phyloP scores from a whole-genome alignment of 495 filamentous ascomycete species.

The Penicillium crystallinum region DNA sequence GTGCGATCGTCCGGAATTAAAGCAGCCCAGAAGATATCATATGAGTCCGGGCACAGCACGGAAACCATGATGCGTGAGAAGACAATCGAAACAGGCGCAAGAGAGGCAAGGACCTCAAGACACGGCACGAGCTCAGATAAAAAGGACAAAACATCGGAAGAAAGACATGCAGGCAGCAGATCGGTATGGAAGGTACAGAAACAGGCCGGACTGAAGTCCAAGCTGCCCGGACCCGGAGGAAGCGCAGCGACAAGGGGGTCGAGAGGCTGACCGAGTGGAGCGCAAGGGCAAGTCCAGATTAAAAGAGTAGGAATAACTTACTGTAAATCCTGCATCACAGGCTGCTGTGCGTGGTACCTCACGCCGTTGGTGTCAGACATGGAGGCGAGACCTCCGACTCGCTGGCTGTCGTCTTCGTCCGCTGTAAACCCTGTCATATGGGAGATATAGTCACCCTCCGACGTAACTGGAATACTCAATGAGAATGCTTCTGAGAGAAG shows the following conservation, averaged over 20 bases:
- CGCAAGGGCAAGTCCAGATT: slow-evolving; percentile 33
- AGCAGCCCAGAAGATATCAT: slow-evolving; percentile 6
- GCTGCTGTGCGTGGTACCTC: slow-evolving; percentile 41
- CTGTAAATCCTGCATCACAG: slow-evolving; percentile 44
- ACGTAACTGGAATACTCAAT: slow-evolving; percentile 36
- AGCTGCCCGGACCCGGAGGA: slow-evolving; percentile 35
- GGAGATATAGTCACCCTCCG: slow-evolving; percentile 39
- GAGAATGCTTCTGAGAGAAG: slow-evolving; percentile 35
- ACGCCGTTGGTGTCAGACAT: slow-evolving; percentile 44
- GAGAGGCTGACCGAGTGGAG: slow-evolving; percentile 32
- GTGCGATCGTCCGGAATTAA: slow-evolving; percentile 5
- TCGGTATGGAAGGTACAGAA: slow-evolving; percentile 29
- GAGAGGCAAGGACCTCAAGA: slow-evolving; percentile 7
- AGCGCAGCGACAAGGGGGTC: slow-evolving; percentile 35
- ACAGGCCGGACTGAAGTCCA: slow-evolving; percentile 26
- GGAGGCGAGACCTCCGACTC: slow-evolving; percentile 40
- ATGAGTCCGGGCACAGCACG: slow-evolving; percentile 10
- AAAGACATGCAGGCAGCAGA: slow-evolving; percentile 27
- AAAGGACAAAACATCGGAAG: slow-evolving; percentile 25
- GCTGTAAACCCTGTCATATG: slow-evolving; percentile 34
- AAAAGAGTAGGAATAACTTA: slow-evolving; percentile 40
- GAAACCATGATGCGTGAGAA: slow-evolving; percentile 15
- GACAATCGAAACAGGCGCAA: slow-evolving; percentile 9
- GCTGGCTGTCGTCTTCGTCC: slow-evolving; percentile 41
- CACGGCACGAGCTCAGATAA: slow-evolving; percentile 15